These are phyloP conservation scores for Hanseniaspora lachancei DNA, from an alignment of 805 yeast genomes.

Conservation along the genomic window DNA sequence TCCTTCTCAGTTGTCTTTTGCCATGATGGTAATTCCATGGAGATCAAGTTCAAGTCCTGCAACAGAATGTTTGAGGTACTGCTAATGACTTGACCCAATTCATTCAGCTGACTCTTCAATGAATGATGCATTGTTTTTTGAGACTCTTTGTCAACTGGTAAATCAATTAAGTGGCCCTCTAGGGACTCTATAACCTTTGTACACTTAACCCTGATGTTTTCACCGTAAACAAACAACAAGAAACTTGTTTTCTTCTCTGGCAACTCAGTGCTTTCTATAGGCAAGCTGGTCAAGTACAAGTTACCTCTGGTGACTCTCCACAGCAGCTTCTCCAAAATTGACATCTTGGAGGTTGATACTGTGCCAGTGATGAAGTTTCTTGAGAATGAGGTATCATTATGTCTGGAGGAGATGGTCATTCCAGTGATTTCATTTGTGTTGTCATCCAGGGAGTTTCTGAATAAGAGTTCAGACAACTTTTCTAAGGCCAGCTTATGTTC, in stretches of 20 bases:
- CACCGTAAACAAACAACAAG: constrained; percentile 60
- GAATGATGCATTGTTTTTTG: constrained; percentile 31
- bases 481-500: constrained; percentile 46
- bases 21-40: constrained; percentile 51
- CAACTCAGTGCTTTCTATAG: constrained; percentile 37
- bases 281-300: constrained; percentile 46
- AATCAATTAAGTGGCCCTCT: constrained; percentile 49
- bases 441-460: constrained; percentile 16
- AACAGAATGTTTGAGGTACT: constrained; percentile 41
- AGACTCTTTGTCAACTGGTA: constrained; percentile 32
- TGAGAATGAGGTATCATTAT: constrained; percentile 22
- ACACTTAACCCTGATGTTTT: constrained; percentile 44
- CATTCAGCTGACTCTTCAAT: constrained; percentile 33
- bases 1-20: constrained; percentile 42
- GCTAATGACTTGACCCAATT: constrained; percentile 37
- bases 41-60: constrained; percentile 53
- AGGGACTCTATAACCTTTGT: constrained; percentile 56
- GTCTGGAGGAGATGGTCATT: constrained; percentile 12
- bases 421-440: constrained; percentile 4
- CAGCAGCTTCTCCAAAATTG: constrained; percentile 49
- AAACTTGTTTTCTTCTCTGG: constrained; percentile 53
- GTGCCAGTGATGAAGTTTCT: constrained; percentile 52
- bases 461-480: constrained; percentile 39
- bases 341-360: constrained; percentile 46
- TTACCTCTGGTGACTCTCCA: constrained; percentile 71